A percentile compares a stretch with the other conserved stretches of the same genome.
phyloP scores from a whole-genome alignment of 2,329 filamentous ascomycete genomes.

The Diaporthe sp. region DNA sequence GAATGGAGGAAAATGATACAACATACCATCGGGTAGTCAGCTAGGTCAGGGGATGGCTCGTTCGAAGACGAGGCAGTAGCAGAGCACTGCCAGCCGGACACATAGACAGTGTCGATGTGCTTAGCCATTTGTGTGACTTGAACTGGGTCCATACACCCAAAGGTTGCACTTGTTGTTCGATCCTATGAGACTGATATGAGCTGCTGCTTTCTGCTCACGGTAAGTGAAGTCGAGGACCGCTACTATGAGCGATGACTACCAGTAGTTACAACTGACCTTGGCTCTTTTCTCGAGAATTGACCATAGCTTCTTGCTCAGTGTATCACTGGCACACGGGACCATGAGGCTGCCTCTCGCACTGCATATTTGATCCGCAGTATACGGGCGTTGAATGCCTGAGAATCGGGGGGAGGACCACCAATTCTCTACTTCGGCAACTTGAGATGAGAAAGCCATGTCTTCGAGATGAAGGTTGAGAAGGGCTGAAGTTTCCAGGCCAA shows the following conservation, averaged over 20 bases:
- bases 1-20: background rate
- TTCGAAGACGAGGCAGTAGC: slow-evolving; percentile 95
- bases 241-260: background rate
- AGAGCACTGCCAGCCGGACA: slow-evolving; percentile 98
- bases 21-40: slow-evolving; percentile 92
- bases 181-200: slow-evolving; percentile 63
- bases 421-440: slow-evolving; percentile 88
- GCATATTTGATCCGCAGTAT: slow-evolving; percentile 96
- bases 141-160: slow-evolving; percentile 96
- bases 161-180: slow-evolving; percentile 91
- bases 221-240: background rate
- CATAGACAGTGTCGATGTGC: slow-evolving; percentile 98
- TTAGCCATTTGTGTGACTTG: slow-evolving; percentile 99
- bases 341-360: slow-evolving; percentile 92
- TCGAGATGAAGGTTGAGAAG: slow-evolving; percentile 61
- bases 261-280: slow-evolving; percentile 66
- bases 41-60: slow-evolving; percentile 96
- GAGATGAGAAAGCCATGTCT: slow-evolving; percentile 79
- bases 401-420: slow-evolving; percentile 97
- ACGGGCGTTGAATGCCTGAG: slow-evolving; percentile 91
- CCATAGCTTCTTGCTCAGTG: slow-evolving; percentile 96
- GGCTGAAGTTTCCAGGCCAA: background rate
- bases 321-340: slow-evolving; percentile 91
- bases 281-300: slow-evolving; percentile 87
- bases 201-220: background rate